phyloP scores from a whole-genome alignment of 257 asterid genomes.

The Gentiana dahurica region DNA sequence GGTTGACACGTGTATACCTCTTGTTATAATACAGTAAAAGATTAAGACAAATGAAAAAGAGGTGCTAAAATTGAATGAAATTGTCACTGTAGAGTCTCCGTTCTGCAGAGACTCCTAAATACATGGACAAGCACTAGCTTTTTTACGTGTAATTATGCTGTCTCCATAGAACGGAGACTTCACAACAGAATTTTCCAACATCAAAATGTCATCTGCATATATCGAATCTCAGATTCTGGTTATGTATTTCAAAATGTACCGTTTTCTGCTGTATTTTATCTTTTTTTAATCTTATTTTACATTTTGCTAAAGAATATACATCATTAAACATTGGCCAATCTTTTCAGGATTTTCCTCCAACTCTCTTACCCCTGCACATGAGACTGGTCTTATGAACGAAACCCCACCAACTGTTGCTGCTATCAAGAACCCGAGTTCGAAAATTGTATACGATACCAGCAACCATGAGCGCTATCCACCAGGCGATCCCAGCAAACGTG shows the following conservation, averaged over 20 bases:
- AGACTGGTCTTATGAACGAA: conserved; percentile 27
- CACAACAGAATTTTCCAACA: background rate
- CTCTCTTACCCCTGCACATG: conserved; percentile 36
- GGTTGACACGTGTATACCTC: too few relatives aligned
- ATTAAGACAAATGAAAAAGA: too few relatives aligned
- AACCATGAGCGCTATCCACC: conserved; percentile 89
- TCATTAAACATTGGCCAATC: conserved; percentile 8
- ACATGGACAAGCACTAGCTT: too few relatives aligned
- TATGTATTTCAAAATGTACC: too few relatives aligned
- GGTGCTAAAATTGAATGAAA: too few relatives aligned
- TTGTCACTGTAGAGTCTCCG: too few relatives aligned
- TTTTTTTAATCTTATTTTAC: background rate
- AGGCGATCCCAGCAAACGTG: conserved; percentile 91
- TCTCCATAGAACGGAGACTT: too few relatives aligned
- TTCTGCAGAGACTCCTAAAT: too few relatives aligned
- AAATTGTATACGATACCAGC: conserved; percentile 61
- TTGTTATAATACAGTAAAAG: too few relatives aligned
- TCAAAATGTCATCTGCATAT: background rate
- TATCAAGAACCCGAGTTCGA: conserved; percentile 71
- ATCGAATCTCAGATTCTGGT: background rate
- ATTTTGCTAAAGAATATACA: background rate
- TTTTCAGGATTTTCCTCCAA: conserved; percentile 55
- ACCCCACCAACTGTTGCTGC: conserved; percentile 68
- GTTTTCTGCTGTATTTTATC: background rate
- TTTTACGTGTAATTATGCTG: background rate